Percentiles rank a stretch among this genome's conserved stretches.
phyloP scores from a whole-genome alignment of 768 basidiomycete species.

The Kwoniella bestiolae region DNA sequence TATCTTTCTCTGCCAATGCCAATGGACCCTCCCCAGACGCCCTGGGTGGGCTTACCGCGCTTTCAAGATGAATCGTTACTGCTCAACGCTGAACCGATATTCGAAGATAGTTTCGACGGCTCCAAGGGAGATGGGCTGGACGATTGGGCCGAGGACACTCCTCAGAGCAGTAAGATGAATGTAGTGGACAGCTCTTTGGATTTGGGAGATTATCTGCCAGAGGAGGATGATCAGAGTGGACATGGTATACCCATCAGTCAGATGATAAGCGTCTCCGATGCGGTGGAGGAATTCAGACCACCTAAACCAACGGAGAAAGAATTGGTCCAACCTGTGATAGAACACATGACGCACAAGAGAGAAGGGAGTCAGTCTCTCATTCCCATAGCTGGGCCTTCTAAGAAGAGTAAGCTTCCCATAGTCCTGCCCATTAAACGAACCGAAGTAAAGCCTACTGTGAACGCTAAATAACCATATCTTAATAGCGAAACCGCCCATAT shows the following conservation, averaged over 20 bases:
- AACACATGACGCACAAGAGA: slow-evolving; percentile 4
- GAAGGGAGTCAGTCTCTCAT: slow-evolving; percentile 13
- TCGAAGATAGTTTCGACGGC: neutral
- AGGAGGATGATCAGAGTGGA: slow-evolving; percentile 4
- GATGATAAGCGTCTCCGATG: too few relatives aligned
- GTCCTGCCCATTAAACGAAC: too few relatives aligned
- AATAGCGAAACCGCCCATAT: slow-evolving; percentile 11
- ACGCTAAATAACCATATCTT: too few relatives aligned
- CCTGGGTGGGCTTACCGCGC: slow-evolving; percentile 6
- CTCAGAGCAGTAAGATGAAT: neutral
- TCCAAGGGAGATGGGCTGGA: neutral
- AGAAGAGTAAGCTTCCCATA: slow-evolving; percentile 10
- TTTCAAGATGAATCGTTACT: slow-evolving; percentile 18
- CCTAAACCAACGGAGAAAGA: neutral
- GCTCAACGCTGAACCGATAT: slow-evolving; percentile 10
- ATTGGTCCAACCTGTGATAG: neutral
- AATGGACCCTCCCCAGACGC: slow-evolving; percentile 12
- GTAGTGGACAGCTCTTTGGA: neutral
- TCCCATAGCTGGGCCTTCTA: neutral
- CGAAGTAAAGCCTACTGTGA: too few relatives aligned
- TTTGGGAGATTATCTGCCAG: slow-evolving; percentile 16
- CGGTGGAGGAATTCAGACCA: too few relatives aligned
- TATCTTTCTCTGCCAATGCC: neutral
- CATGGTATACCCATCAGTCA: too few relatives aligned
- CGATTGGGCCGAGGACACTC: neutral